Evolutionary conservation across 2,329 filamentous ascomycete genomes (phyloP), one percentile per base, ranked within the genome.

Genomic region (Fusarium sp.): DNA sequence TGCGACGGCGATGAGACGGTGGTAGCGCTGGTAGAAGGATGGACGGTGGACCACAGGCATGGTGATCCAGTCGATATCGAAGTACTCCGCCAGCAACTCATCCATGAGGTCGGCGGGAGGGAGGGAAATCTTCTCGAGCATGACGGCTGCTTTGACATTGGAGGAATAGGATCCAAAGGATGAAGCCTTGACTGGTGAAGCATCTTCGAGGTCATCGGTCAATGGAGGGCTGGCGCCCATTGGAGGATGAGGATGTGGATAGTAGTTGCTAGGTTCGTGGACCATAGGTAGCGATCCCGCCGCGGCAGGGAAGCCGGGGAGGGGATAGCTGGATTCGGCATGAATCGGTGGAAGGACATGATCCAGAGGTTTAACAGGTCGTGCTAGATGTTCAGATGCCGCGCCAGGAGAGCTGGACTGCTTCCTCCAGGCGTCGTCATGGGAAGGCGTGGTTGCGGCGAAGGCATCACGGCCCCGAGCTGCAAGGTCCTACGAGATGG

Each of bases 101-200:
- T 76, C 74, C 69, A 76, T 76, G n/a, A 75, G 62, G n/a, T 71
- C 71, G 31, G 66, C 43, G 2, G 71, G 67, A 7, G 74, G 74
- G 11, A 76, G 66, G 5, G 66, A 58, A 12, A 76, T 76, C 60
- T 76, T 76, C 46, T 75, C 69, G 6, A 76, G 71, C 74, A 76
- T 76, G 15, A 73, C 37, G 12, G 74, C 74, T 7, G 74, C 74
- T 53, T 68, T 72, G 51, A 62, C 48, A n/a, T 76, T 72, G 36
- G 74, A 76, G n/a, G 74, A 76, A 46, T 76, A 76, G 8, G 74
- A 76, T 9, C 74, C 74, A 16, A 76, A 76, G 2, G 73, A 74
- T 0, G 74, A 73, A n/a, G 68, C 55, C 60, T 71, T 72, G 62
- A 62, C 48, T 1, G 62, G 60, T 2, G 65, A 48, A 7, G 56